A percentile compares a stretch with the other conserved stretches of the same genome.
These are phyloP conservation scores for Rhizopus arrhizus DNA, from an alignment of 371 early-diverging fungal genomes.

Conservation along the genomic window DNA sequence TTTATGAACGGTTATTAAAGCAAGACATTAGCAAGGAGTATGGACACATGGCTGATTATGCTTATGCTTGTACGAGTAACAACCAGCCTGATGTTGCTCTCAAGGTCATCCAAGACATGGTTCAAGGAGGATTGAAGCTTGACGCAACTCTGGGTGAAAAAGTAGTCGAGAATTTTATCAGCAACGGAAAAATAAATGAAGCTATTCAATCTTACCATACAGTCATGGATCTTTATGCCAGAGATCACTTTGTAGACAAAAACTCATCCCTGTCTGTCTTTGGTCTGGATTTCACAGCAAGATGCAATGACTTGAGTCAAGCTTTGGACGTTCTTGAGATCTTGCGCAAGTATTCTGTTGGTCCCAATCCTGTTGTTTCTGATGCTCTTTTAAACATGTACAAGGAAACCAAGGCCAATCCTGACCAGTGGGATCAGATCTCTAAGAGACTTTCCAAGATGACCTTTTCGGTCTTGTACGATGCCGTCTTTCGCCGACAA, in stretches of 20 bases:
- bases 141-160: constrained; percentile 27
- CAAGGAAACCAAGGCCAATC: constrained; percentile 16
- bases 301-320: constrained; percentile 20
- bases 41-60: constrained; percentile 44
- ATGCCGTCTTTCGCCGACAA: constrained; percentile 17
- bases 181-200: constrained; percentile 13
- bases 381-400: constrained; percentile 24
- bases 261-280: constrained; percentile 18
- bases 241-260: constrained; percentile 16
- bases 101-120: constrained; percentile 29
- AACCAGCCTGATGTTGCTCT: constrained; percentile 30
- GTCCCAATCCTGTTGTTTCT: constrained; percentile 19
- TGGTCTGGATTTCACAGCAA: constrained; percentile 22
- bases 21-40: constrained; percentile 37
- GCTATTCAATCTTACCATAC: constrained; percentile 16
- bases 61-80: constrained; percentile 30
- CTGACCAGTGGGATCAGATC: constrained; percentile 19
- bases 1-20: constrained; percentile 31
- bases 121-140: constrained; percentile 29
- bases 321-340: constrained; percentile 24
- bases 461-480: constrained; percentile 11
- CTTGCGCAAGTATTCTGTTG: constrained; percentile 22
- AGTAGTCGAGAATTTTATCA: constrained; percentile 25
- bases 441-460: background rate
- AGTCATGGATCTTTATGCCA: constrained; percentile 19